Evolutionary conservation across 2,329 filamentous ascomycete genomes (phyloP).

Genomic region (Fusarium anguioides): DNA sequence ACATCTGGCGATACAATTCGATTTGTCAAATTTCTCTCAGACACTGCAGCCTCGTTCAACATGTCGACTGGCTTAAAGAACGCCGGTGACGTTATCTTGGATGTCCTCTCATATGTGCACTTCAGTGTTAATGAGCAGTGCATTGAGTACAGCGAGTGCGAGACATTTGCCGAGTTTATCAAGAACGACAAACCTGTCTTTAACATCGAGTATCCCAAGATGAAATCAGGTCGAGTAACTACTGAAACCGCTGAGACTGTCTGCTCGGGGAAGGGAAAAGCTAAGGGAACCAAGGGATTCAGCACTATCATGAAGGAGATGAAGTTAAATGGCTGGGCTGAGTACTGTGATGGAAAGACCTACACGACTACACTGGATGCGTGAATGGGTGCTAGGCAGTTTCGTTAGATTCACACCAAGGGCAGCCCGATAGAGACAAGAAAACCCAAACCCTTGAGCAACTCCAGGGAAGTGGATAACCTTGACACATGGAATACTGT

Average conservation of each 20-base stretch:
- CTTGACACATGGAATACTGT: too few species aligned
- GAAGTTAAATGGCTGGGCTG: conserved; percentile 70
- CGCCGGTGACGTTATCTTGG: conserved; percentile 66
- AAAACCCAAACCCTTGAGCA: too few species aligned
- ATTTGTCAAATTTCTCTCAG: conserved; percentile 70
- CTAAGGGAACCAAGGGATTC: conserved; percentile 60
- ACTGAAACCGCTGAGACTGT: conserved; percentile 49
- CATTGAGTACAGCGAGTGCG: conserved; percentile 50
- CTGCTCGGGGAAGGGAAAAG: conserved; percentile 55
- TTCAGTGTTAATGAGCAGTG: conserved; percentile 79
- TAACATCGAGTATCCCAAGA: conserved; percentile 75
- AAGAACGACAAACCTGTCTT: conserved; percentile 73
- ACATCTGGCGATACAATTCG: conserved; percentile 65
- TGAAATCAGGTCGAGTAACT: conserved; percentile 51
- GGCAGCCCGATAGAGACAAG: too few species aligned
- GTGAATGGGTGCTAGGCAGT: too few species aligned
- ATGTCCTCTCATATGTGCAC: conserved; percentile 60
- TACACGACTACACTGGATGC: too few species aligned
- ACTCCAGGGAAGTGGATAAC: too few species aligned
- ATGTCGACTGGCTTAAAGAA: conserved; percentile 77
- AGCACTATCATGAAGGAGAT: conserved; percentile 75
- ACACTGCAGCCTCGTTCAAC: conserved; percentile 61
- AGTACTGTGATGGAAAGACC: conserved; percentile 58
- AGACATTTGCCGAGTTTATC: conserved; percentile 65
- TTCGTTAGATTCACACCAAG: too few species aligned